These are phyloP conservation scores for Candida michaelii DNA, from an alignment of 805 yeast species.

Conservation along the genomic window DNA sequence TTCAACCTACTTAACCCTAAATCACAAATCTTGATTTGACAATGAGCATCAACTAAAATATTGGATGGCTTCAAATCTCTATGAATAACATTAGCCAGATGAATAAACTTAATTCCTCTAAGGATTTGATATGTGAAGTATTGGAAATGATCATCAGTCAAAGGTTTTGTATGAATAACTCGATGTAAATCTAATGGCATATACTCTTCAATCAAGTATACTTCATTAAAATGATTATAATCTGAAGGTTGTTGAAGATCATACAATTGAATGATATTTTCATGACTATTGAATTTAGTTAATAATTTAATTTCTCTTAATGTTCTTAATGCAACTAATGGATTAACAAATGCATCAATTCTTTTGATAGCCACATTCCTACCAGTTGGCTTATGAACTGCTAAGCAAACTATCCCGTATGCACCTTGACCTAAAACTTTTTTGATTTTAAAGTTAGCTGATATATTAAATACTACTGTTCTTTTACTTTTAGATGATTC, in stretches of 20 bases:
- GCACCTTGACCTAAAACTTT: slow-evolving; percentile 79
- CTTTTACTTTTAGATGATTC: slow-evolving; percentile 3
- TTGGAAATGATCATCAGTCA: slow-evolving; percentile 68
- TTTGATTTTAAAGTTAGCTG: slow-evolving; percentile 57
- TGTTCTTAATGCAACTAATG: slow-evolving; percentile 67
- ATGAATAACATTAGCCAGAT: slow-evolving; percentile 71
- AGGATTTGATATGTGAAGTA: slow-evolving; percentile 70
- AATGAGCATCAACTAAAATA: slow-evolving; percentile 61
- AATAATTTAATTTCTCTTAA: slow-evolving; percentile 68
- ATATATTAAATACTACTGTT: slow-evolving; percentile 29
- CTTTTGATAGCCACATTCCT: slow-evolving; percentile 75
- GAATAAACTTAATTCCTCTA: slow-evolving; percentile 69
- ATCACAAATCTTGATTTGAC: slow-evolving; percentile 77
- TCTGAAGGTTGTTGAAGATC: slow-evolving; percentile 66
- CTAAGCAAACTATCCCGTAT: slow-evolving; percentile 75
- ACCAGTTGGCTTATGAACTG: slow-evolving; percentile 59
- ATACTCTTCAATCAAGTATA: slow-evolving; percentile 71
- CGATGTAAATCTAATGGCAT: slow-evolving; percentile 76
- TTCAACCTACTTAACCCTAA: slow-evolving; percentile 68
- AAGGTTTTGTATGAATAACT: slow-evolving; percentile 54
- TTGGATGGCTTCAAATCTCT: slow-evolving; percentile 79
- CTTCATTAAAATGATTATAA: slow-evolving; percentile 64
- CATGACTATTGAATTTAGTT: slow-evolving; percentile 62
- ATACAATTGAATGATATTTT: slow-evolving; percentile 64
- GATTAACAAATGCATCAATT: slow-evolving; percentile 67